phyloP scores from a whole-genome alignment of 805 yeast genomes.

The Tetrapisispora nanseiensis region DNA sequence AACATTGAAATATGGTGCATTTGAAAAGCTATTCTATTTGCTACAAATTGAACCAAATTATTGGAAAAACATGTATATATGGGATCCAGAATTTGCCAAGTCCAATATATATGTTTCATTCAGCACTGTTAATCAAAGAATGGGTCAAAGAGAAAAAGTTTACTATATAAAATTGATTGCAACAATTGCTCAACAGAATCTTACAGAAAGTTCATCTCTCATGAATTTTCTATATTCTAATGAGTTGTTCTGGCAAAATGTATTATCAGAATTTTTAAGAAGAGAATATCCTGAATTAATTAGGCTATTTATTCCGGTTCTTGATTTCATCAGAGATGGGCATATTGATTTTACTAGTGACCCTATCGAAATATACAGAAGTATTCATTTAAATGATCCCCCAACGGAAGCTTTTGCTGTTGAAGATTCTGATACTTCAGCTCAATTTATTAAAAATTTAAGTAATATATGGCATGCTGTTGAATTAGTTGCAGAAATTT shows the following conservation, averaged over 20 bases:
- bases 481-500: conserved; percentile 45
- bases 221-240: conserved; percentile 21
- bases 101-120: conserved; percentile 23
- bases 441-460: conserved; percentile 60
- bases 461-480: conserved; percentile 64
- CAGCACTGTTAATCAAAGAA: conserved; percentile 23
- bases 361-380: conserved; percentile 50
- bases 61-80: conserved; percentile 44
- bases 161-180: conserved; percentile 52
- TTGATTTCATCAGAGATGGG: conserved; percentile 29
- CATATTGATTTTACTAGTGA: conserved; percentile 66
- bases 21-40: conserved; percentile 70
- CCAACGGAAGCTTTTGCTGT: conserved; percentile 60
- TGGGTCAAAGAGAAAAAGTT: conserved; percentile 53
- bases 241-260: conserved; percentile 35
- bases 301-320: conserved; percentile 31
- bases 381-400: conserved; percentile 32
- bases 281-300: conserved; percentile 29
- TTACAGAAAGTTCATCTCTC: conserved; percentile 21
- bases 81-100: conserved; percentile 24
- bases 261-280: conserved; percentile 33
- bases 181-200: conserved; percentile 35
- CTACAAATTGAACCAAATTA: conserved; percentile 78
- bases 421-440: conserved; percentile 64
- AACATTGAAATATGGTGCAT: conserved; percentile 24